Conservation (phyloP, 2,329 filamentous ascomycete genomes). For the Xylariaceae sp. region DNA sequence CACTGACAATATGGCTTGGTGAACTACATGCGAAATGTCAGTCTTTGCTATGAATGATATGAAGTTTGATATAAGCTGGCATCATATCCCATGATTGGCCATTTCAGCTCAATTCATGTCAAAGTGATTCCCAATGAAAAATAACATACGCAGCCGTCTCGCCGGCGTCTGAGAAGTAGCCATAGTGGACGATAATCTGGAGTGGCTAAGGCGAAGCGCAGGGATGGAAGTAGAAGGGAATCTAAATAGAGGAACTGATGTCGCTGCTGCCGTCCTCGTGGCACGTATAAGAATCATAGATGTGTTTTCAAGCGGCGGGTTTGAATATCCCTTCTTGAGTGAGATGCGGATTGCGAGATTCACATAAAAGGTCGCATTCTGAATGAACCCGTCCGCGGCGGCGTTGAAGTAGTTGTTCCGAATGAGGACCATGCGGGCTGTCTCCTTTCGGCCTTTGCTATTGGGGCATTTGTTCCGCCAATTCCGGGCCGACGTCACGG, state of each 20-base stretch:
- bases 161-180: constrained; percentile 21
- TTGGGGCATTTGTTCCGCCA: too few species aligned
- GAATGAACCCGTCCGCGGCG: background rate
- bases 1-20: constrained; percentile 49
- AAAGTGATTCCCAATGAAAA: background rate
- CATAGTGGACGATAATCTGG: constrained; percentile 21
- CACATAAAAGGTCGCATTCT: background rate
- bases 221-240: background rate
- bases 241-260: background rate
- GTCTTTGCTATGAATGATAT: background rate
- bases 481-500: too few species aligned
- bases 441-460: too few species aligned
- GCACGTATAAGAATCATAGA: constrained; percentile 10
- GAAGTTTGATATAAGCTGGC: background rate
- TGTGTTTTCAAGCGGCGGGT: background rate
- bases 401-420: background rate
- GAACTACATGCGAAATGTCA: constrained; percentile 35
- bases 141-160: constrained; percentile 27
- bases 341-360: too few species aligned
- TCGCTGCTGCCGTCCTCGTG: constrained; percentile 1
- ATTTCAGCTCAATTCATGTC: background rate
- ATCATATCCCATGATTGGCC: background rate
- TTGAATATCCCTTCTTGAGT: too few species aligned
- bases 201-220: constrained; percentile 3
- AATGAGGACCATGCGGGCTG: too few species aligned